phyloP scores from a whole-genome alignment of 148 eudicot species.

The Fagopyrum homotropicum region DNA sequence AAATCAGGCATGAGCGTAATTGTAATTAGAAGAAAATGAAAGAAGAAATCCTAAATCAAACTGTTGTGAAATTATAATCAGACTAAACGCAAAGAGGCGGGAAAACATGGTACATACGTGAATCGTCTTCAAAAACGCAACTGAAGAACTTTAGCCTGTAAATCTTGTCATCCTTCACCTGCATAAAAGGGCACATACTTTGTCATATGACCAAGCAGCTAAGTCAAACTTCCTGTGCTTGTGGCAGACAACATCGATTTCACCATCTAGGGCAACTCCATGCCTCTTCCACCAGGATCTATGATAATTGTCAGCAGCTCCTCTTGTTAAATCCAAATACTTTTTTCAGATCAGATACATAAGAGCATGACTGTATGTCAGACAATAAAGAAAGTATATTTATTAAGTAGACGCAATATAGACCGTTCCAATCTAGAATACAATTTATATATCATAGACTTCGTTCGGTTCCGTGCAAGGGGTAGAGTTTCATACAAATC shows the following conservation, averaged over 20 bases:
- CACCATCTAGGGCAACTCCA: conserved; percentile 98
- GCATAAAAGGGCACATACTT: conserved; percentile 95
- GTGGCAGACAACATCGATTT: conserved; percentile 82
- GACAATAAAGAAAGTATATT: neutral
- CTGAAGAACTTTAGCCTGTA: conserved; percentile 93
- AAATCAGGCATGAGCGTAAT: too few relatives aligned
- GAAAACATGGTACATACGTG: too few relatives aligned
- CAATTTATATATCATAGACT: neutral
- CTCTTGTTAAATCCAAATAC: conserved; percentile 80
- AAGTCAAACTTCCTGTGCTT: conserved; percentile 76
- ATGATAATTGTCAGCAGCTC: conserved; percentile 90
- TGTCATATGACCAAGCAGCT: conserved; percentile 86
- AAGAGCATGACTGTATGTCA: neutral
- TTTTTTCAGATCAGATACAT: conserved; percentile 25
- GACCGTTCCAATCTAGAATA: neutral
- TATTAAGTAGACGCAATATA: neutral
- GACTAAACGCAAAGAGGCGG: too few relatives aligned
- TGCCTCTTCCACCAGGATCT: conserved; percentile 99
- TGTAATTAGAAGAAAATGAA: too few relatives aligned
- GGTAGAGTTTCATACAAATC: neutral
- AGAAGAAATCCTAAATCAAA: too few relatives aligned
- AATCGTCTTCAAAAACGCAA: too few relatives aligned
- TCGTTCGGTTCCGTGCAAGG: neutral
- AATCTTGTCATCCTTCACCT: conserved; percentile 97
- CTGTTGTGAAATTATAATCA: too few relatives aligned